These are phyloP conservation scores for Trypanosoma vivax DNA, from an alignment of 208 protist genomes.

Conservation along the genomic window DNA sequence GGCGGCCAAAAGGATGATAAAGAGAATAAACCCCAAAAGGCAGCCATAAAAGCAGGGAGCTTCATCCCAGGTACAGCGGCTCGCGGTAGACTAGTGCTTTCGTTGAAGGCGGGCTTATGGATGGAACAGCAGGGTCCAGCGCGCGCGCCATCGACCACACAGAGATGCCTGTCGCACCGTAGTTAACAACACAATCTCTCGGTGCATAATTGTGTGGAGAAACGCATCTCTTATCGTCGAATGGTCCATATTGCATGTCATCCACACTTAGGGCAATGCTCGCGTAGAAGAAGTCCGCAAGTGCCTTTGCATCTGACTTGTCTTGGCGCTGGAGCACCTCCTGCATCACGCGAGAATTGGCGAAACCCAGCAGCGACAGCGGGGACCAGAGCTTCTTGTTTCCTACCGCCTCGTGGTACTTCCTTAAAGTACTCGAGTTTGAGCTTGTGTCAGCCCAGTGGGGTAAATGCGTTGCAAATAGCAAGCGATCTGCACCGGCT, in stretches of 20 bases:
- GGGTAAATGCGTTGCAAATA: slow-evolving; percentile 6
- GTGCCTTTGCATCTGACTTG: background rate
- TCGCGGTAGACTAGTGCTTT: slow-evolving; percentile 20
- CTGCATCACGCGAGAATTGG: background rate
- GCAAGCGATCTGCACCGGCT: background rate
- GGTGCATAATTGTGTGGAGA: background rate
- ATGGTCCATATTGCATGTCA: slow-evolving; percentile 18
- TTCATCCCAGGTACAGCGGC: background rate
- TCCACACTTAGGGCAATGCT: slow-evolving; percentile 5
- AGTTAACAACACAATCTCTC: slow-evolving; percentile 33
- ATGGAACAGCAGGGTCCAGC: slow-evolving; percentile 12
- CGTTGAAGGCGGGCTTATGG: slow-evolving; percentile 4
- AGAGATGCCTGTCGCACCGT: background rate
- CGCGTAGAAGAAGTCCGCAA: slow-evolving; percentile 10
- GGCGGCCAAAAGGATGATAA: slow-evolving; percentile 24
- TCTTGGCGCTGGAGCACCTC: background rate
- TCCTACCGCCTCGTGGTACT: background rate
- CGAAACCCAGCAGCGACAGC: background rate
- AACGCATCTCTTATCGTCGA: background rate
- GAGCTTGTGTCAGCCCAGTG: slow-evolving; percentile 1
- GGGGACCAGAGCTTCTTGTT: background rate
- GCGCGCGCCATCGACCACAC: slow-evolving; percentile 18
- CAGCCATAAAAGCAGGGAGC: slow-evolving; percentile 3
- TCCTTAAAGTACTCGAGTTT: background rate
- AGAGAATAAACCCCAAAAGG: slow-evolving; percentile 28